phyloP scores from a whole-genome alignment of 345 rosid species.

The Bretschneidera sinensis region DNA sequence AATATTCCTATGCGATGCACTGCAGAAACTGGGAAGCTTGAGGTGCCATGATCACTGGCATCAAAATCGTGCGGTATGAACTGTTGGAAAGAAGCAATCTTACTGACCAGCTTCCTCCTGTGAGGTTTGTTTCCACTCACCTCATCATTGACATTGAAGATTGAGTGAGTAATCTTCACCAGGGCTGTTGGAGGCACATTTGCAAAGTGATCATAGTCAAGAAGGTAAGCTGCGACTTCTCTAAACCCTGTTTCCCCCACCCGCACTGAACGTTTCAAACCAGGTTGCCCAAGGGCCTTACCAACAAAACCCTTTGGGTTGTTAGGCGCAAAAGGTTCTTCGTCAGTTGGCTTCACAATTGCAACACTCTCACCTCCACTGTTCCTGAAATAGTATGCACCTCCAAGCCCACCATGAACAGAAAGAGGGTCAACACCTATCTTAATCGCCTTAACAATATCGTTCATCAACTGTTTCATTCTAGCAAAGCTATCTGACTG shows the following conservation, averaged over 20 bases:
- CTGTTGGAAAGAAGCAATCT: constrained; percentile 95
- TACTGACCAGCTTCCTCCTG: constrained; percentile 73
- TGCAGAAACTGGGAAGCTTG: constrained; percentile 87
- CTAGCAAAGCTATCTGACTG: constrained; percentile 47
- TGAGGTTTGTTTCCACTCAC: constrained; percentile 61
- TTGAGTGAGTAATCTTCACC: constrained; percentile 90
- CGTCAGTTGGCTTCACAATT: constrained; percentile 96
- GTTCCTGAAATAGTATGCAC: constrained; percentile 87
- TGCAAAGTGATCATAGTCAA: constrained; percentile 72
- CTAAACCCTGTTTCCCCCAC: constrained; percentile 96
- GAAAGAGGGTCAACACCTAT: constrained; percentile 77
- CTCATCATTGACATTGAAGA: constrained; percentile 81
- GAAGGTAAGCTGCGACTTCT: constrained; percentile 98
- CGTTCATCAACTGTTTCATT: constrained; percentile 53
- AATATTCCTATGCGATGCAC: constrained; percentile 93
- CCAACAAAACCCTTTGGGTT: constrained; percentile 98
- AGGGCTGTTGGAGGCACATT: constrained; percentile 94
- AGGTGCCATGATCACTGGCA: constrained; percentile 95
- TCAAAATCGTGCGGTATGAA: constrained; percentile 90
- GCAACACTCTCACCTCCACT: constrained; percentile 71
- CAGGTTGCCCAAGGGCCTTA: constrained; percentile 95
- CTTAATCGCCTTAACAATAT: constrained; percentile 81
- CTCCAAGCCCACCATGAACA: constrained; percentile 87
- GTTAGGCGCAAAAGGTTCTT: constrained; percentile 99
- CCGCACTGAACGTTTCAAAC: constrained; percentile 87